Conservation (phyloP, 1,139 yeast species). For the Saccharomycopsis phalli region DNA sequence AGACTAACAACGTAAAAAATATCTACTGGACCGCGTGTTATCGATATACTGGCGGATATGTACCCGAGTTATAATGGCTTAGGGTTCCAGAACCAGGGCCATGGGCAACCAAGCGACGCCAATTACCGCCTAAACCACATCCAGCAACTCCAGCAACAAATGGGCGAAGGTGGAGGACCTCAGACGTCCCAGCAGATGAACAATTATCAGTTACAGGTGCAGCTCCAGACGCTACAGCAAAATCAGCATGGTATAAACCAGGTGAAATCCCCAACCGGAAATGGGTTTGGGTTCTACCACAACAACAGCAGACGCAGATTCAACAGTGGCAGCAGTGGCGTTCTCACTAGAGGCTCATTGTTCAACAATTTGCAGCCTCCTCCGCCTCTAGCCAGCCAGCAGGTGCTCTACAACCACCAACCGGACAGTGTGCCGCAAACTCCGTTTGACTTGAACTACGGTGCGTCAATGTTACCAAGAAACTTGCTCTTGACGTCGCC, state of each 20-base stretch:
- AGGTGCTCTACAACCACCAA: conserved; percentile 9
- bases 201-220: conserved; percentile 9
- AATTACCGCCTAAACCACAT: neutral
- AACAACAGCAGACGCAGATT: neutral
- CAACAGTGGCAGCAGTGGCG: neutral
- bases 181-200: conserved; percentile 8
- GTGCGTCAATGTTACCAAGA: conserved; percentile 62
- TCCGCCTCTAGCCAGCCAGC: conserved; percentile 6
- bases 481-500: conserved; percentile 64
- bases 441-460: conserved; percentile 46
- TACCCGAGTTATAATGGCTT: conserved; percentile 1
- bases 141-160: conserved; percentile 4
- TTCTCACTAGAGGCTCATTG: neutral
- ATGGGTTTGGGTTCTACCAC: conserved; percentile 3
- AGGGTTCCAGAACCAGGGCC: conserved; percentile 3
- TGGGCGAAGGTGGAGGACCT: neutral
- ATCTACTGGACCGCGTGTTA: no score
- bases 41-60: neutral
- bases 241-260: conserved; percentile 1
- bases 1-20: no score
- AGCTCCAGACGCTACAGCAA: conserved; percentile 9
- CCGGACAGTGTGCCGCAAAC: conserved; percentile 32
- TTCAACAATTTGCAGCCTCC: conserved; percentile 4
- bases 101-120: neutral
- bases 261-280: conserved; percentile 4